Base-by-base conservation (phyloP, 768 basidiomycete species). In the Cyathus striatus region DNA sequence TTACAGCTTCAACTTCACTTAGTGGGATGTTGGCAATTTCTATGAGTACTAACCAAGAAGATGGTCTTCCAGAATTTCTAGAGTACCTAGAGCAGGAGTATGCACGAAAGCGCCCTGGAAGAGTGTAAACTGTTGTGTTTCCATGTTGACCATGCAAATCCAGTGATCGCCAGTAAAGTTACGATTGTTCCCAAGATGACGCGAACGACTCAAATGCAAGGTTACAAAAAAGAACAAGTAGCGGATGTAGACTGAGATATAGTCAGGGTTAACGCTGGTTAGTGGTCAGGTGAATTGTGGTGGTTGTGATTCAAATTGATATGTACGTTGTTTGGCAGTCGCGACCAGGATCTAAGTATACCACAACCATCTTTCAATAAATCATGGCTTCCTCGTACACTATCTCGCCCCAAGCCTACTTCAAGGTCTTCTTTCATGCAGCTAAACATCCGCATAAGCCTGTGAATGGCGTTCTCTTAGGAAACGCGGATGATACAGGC, bases 381-480 rank as follows among this genome's bases (percentile, higher is more conserved):
- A 52, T 20, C 34, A 47, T 42, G 42, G 17, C 36, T 21, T 17
- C 63, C 4, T 62, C 65, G 6, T 85, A 86, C 62, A 70, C 69
- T 13, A 51, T 90, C 52, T 68, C 72, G 4, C 62, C 77, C 40
- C 69, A 71, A 47, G 85, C 86, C 14, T 90, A 89, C 50, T 63
- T 80, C 53, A 87, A 90, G 52, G 62, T 87, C 12, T 77, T 83
- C 59, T 75, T 90, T 18, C 90, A 92, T 60, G 81, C 84, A 5
- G 83, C 86, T 33, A 89, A 87, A 56, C 78, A 88, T 55, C 87
- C 90, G 1, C 82, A 87, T 47, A 70, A 67, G 40, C 70, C 74
- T n/a, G 81, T 87, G 20, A 85, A 86, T 42, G 90, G 90, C 3
- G 78, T 90, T 6, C 66, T 92, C n/a, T 62, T 91, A 1, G 87